Percentiles rank a stretch among this genome's conserved stretches.
Conservation (phyloP, 2,329 filamentous ascomycete genomes). For the Aspergillus versicolor region DNA sequence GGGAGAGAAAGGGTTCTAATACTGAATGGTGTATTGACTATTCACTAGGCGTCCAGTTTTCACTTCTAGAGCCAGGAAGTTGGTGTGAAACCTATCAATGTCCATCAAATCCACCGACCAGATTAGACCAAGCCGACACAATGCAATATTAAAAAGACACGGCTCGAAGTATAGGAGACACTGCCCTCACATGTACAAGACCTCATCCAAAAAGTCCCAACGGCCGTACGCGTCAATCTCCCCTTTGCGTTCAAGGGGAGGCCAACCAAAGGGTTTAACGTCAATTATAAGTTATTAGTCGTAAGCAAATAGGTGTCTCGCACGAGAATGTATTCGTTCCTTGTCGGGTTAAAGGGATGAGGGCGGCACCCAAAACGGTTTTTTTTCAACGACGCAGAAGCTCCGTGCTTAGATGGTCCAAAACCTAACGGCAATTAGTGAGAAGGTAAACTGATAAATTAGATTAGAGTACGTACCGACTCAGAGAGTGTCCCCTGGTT, state of each 20-base stretch:
- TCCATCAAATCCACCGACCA: not conserved
- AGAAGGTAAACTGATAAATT: not conserved
- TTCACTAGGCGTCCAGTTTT: not conserved
- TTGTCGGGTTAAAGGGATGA: not conserved
- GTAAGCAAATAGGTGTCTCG: conserved; percentile 7
- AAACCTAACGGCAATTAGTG: conserved; percentile 3
- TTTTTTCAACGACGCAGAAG: conserved; percentile 4
- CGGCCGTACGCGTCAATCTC: not conserved
- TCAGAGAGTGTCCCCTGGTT: conserved; percentile 60
- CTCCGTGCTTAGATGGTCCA: conserved; percentile 8
- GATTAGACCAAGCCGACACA: not conserved
- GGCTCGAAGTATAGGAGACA: conserved; percentile 1
- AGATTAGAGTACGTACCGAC: conserved; percentile 42
- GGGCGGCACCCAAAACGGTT: not conserved
- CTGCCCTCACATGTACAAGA: conserved; percentile 8
- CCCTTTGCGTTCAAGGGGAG: not conserved
- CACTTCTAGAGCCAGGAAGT: not conserved
- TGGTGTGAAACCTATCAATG: not conserved
- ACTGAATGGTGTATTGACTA: not conserved
- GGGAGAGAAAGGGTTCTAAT: too few species aligned
- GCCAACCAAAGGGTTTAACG: not conserved
- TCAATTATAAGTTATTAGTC: conserved; percentile 15
- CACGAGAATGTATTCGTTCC: conserved; percentile 5
- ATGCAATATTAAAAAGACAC: conserved; percentile 4
- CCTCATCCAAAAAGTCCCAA: conserved; percentile 5